A percentile compares a stretch with the other conserved stretches of the same genome.
These are phyloP conservation scores for Glycyrrhiza uralensis DNA, from an alignment of 306 rosid genomes.

Conservation along the genomic window DNA sequence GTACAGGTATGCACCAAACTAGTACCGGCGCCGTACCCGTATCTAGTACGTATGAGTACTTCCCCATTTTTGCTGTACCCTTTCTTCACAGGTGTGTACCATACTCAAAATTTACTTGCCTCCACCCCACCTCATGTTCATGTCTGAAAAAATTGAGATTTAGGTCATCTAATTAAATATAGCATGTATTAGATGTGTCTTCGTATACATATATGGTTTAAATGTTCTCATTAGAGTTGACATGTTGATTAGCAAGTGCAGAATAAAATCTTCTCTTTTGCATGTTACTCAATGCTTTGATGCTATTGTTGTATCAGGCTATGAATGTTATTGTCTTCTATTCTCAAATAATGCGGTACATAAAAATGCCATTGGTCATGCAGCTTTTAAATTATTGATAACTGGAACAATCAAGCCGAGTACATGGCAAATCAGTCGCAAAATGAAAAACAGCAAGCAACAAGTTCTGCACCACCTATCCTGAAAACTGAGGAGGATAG, in stretches of 20 bases:
- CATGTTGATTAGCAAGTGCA: not conserved
- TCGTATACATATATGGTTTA: not conserved
- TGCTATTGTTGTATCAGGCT: not conserved
- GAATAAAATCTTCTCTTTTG: not conserved
- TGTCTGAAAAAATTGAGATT: not conserved
- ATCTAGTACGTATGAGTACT: too few relatives aligned
- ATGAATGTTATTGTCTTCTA: not conserved
- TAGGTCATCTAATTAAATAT: not conserved
- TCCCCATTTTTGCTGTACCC: too few relatives aligned
- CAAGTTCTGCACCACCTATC: conserved; percentile 26
- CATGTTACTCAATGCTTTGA: not conserved
- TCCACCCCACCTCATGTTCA: not conserved
- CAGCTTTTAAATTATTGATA: conserved; percentile 16
- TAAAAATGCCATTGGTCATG: conserved; percentile 16
- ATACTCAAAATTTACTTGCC: not conserved
- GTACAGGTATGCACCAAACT: too few relatives aligned
- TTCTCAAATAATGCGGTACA: not conserved
- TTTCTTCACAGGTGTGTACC: too few relatives aligned
- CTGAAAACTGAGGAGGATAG: conserved; percentile 45
- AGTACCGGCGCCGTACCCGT: too few relatives aligned
- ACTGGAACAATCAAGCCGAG: conserved; percentile 1
- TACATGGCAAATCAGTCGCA: conserved; percentile 32
- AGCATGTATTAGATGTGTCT: not conserved
- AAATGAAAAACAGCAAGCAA: conserved; percentile 21
- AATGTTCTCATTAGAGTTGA: not conserved